Evolutionary conservation across 2,329 filamentous ascomycete genomes (phyloP), one percentile per base, ranked within the genome.

Genomic region (Tolypocladium paradoxum): DNA sequence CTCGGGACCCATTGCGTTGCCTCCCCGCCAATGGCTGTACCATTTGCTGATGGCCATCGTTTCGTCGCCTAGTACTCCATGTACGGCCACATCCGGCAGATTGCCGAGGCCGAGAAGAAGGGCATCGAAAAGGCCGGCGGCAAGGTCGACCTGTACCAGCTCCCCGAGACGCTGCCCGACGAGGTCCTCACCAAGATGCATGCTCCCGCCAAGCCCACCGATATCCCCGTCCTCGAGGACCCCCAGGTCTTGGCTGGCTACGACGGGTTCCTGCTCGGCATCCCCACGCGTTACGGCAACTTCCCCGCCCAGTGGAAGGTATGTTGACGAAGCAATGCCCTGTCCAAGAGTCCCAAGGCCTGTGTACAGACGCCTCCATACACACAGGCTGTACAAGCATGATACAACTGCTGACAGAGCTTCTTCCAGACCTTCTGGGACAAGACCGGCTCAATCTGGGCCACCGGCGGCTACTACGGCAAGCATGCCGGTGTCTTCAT

Each of bases 281-380:
- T 97, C 70, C 93, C 93, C 55, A 99, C 93, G 50, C 83, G 93
- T 61, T 99, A 89, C 76, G 93, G 93, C 64, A 97, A 95, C 83
- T 96, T 96, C 80, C 91, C 92, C 49, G 88, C 86, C 20, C 93
- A 99, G 76, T 96, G 88, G 88, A 96, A 93, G 79, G 72, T 71
- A 59, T 51, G 62, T 54, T 31, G 43, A 20, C 18, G 27, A 27
- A 11, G 6, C 24, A 29, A 20, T 20, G 18, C 27, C 5, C 43
- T 9, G n/a, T 20, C 18, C 9, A 20, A 2, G 18, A 20, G 18
- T 6, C 5, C 27, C n/a, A n/a, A n/a, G n/a, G n/a, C n/a, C n/a
- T n/a, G n/a, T n/a, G n/a, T n/a, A n/a, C n/a, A n/a, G n/a, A n/a
- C n/a, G n/a, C n/a, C n/a, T n/a, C n/a, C n/a, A n/a, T n/a, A n/a